A percentile compares a stretch with the other conserved stretches of the same genome.
These are phyloP conservation scores for Austroboletus eburneus DNA, from an alignment of 768 basidiomycete species.

Conservation along the genomic window DNA sequence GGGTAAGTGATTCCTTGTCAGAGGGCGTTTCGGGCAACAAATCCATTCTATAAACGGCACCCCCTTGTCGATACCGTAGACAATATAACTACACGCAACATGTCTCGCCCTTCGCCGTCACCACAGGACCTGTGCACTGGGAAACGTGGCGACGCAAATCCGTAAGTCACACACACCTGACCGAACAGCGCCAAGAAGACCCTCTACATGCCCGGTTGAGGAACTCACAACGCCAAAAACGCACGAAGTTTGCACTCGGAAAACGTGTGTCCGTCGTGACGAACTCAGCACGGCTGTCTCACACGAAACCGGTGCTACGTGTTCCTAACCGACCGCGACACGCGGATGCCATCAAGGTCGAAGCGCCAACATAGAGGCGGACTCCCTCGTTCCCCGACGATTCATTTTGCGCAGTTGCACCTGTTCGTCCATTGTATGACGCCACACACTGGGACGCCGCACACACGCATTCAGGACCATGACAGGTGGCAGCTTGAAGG, in stretches of 20 bases:
- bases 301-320: slow-evolving; percentile 10
- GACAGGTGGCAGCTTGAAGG: slow-evolving; percentile 13
- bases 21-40: not conserved
- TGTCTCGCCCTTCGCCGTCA: not conserved
- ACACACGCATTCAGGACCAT: not conserved
- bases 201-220: not conserved
- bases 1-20: slow-evolving; percentile 5
- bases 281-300: not conserved
- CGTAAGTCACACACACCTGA: not conserved
- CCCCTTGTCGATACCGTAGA: not conserved
- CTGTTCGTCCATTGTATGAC: not conserved
- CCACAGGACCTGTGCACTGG: not conserved
- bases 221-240: slow-evolving; percentile 4
- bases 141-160: not conserved
- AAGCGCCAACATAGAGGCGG: not conserved
- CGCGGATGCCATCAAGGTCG: slow-evolving; percentile 14
- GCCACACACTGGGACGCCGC: slow-evolving; percentile 5
- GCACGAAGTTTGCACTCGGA: not conserved
- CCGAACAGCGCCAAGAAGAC: not conserved
- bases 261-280: slow-evolving; percentile 5
- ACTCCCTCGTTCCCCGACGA: slow-evolving; percentile 4
- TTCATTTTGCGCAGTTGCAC: not conserved
- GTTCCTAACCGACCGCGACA: no score
- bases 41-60: not conserved
- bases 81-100: not conserved